A percentile compares a stretch with the other conserved stretches of the same genome.
Conservation (phyloP, 2,329 filamentous ascomycete species). For the Xylariaceae sp. region DNA sequence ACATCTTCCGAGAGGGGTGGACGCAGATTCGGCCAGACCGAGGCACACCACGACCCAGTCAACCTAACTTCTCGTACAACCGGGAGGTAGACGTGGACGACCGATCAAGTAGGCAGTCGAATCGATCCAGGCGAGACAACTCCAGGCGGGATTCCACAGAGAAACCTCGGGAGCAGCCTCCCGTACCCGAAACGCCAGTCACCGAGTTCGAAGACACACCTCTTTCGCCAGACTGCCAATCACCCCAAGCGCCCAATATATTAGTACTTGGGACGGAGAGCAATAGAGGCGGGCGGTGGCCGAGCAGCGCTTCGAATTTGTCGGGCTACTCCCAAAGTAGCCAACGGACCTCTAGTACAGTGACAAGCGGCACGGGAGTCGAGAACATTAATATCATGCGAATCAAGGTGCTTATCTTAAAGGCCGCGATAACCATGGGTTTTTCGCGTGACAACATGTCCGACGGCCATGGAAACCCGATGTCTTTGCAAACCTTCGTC, state of each 20-base stretch:
- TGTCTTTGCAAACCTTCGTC: slow-evolving; percentile 68
- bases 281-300: slow-evolving; percentile 68
- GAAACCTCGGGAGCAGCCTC: slow-evolving; percentile 44
- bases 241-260: slow-evolving; percentile 77
- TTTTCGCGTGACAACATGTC: slow-evolving; percentile 57
- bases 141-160: slow-evolving; percentile 48
- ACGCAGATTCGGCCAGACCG: slow-evolving; percentile 81
- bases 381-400: slow-evolving; percentile 76
- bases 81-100: slow-evolving; percentile 47
- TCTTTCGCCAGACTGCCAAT: slow-evolving; percentile 73
- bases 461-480: slow-evolving; percentile 43
- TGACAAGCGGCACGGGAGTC: slow-evolving; percentile 61
- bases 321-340: slow-evolving; percentile 74
- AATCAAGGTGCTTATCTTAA: slow-evolving; percentile 74
- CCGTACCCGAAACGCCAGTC: slow-evolving; percentile 80
- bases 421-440: slow-evolving; percentile 80
- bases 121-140: slow-evolving; percentile 53
- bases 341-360: slow-evolving; percentile 63
- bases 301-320: slow-evolving; percentile 72
- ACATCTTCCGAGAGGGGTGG: slow-evolving; percentile 90
- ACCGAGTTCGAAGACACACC: slow-evolving; percentile 93
- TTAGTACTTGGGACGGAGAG: slow-evolving; percentile 72
- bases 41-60: slow-evolving; percentile 76
- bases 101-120: slow-evolving; percentile 47
- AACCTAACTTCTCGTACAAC: slow-evolving; percentile 57